Percentiles rank a stretch among this genome's conserved stretches.
phyloP scores from a whole-genome alignment of 2,329 filamentous ascomycete species.

The Curvularia verruculosa region DNA sequence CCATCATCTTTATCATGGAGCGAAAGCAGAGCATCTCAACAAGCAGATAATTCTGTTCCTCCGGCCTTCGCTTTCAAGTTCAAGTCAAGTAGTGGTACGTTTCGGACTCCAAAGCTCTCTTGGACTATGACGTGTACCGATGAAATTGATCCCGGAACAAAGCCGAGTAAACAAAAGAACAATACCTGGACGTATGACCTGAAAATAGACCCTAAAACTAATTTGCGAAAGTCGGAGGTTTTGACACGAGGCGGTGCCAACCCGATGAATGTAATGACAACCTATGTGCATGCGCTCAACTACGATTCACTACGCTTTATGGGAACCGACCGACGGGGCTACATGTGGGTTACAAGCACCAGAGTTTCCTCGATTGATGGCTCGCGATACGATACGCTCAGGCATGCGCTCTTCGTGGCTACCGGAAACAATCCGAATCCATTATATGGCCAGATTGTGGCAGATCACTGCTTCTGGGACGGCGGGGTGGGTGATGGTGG shows the following conservation, averaged over 20 bases:
- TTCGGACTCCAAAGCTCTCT: constrained; percentile 32
- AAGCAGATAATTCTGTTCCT: constrained; percentile 16
- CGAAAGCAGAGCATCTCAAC: constrained; percentile 24
- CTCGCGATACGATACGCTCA: constrained; percentile 36
- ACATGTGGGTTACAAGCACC: constrained; percentile 41
- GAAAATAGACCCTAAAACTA: constrained; percentile 28
- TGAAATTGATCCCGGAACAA: not conserved
- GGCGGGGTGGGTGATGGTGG: constrained; percentile 29
- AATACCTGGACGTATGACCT: constrained; percentile 38
- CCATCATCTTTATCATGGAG: constrained; percentile 32
- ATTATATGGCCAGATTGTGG: constrained; percentile 43
- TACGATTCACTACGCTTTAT: constrained; percentile 44
- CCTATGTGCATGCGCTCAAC: constrained; percentile 39
- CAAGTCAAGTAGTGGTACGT: constrained; percentile 31
- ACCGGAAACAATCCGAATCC: constrained; percentile 31
- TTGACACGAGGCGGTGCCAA: constrained; percentile 25
- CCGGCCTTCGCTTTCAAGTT: constrained; percentile 34
- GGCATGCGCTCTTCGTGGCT: constrained; percentile 42
- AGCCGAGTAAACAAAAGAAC: constrained; percentile 4
- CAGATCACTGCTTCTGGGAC: constrained; percentile 46
- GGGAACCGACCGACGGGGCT: constrained; percentile 34
- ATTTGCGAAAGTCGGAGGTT: constrained; percentile 34
- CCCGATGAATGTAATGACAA: constrained; percentile 28
- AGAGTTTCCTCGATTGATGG: constrained; percentile 33
- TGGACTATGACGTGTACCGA: constrained; percentile 36